These are phyloP conservation scores for Atkinsonella hypoxylon DNA, from an alignment of 2,329 filamentous ascomycete species.

Conservation along the genomic window DNA sequence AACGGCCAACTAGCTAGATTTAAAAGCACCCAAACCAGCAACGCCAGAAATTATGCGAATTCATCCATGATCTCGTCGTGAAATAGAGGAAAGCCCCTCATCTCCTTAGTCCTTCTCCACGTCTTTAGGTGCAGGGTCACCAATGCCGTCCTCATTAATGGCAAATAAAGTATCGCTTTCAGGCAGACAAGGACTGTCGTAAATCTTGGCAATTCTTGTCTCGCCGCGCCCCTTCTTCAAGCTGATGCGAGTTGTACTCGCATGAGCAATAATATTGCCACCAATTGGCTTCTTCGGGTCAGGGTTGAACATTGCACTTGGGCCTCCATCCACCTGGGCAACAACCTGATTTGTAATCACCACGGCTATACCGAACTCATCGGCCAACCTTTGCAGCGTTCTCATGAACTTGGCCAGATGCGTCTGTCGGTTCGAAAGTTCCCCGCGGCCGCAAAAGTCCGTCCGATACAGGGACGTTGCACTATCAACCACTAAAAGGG, in stretches of 20 bases:
- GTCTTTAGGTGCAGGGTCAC: conserved; percentile 91
- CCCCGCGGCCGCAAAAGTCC: conserved; percentile 92
- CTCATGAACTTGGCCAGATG: conserved; percentile 85
- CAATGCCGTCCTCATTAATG: conserved; percentile 94
- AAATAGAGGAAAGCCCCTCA: conserved; percentile 2
- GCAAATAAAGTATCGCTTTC: conserved; percentile 96
- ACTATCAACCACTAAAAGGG: conserved; percentile 87
- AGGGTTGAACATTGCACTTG: conserved; percentile 96
- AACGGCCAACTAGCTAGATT: not conserved
- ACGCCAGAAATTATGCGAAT: conserved; percentile 21
- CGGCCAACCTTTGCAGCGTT: conserved; percentile 63
- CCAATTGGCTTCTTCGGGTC: conserved; percentile 99
- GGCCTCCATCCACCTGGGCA: conserved; percentile 92
- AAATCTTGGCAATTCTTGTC: conserved; percentile 97
- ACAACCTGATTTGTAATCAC: conserved; percentile 99
- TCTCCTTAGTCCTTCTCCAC: conserved; percentile 60
- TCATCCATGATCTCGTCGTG: conserved; percentile 4
- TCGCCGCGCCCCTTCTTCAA: conserved; percentile 92
- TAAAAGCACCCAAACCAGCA: conserved; percentile 5
- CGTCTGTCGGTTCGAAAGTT: conserved; percentile 85
- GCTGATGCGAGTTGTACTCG: conserved; percentile 87
- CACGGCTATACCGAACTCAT: conserved; percentile 90
- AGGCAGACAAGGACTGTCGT: conserved; percentile 92
- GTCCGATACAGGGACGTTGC: conserved; percentile 93
- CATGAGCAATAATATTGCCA: conserved; percentile 97